These are phyloP conservation scores for Colletotrichum sp. DNA, from an alignment of 2,329 filamentous ascomycete genomes.

Conservation along the genomic window DNA sequence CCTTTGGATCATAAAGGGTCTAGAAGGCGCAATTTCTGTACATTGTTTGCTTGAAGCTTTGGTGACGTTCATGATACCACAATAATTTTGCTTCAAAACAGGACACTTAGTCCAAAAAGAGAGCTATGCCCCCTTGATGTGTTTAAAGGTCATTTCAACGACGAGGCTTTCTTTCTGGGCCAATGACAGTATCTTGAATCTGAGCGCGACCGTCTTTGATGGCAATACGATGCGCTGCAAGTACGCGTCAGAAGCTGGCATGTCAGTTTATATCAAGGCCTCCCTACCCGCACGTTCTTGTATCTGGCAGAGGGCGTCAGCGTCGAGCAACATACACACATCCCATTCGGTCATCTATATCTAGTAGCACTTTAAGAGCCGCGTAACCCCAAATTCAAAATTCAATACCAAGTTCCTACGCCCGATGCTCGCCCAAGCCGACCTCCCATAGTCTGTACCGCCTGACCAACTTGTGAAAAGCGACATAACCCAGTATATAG, in stretches of 20 bases:
- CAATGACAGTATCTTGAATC: accelerated
- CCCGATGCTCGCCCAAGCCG: neutral
- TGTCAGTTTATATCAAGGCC: neutral
- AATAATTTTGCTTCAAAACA: neutral
- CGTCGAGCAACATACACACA: too few relatives aligned
- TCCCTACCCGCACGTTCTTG: too few relatives aligned
- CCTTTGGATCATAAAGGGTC: neutral
- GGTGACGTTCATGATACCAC: neutral
- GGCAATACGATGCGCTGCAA: neutral
- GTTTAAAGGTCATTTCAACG: neutral
- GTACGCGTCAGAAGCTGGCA: neutral
- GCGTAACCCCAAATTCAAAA: too few relatives aligned
- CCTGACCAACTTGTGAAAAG: neutral
- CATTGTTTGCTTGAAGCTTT: neutral
- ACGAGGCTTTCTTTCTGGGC: accelerated
- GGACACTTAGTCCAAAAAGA: neutral
- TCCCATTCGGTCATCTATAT: too few relatives aligned
- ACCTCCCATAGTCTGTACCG: neutral
- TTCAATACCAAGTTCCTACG: neutral
- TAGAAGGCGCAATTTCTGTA: neutral
- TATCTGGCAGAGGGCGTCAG: too few relatives aligned
- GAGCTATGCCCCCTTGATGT: accelerated
- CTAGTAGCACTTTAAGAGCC: neutral
- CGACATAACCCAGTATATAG: neutral
- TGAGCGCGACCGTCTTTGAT: neutral